Base-by-base conservation (phyloP, 305 asterid species). In the Fraxinus albicans region DNA sequence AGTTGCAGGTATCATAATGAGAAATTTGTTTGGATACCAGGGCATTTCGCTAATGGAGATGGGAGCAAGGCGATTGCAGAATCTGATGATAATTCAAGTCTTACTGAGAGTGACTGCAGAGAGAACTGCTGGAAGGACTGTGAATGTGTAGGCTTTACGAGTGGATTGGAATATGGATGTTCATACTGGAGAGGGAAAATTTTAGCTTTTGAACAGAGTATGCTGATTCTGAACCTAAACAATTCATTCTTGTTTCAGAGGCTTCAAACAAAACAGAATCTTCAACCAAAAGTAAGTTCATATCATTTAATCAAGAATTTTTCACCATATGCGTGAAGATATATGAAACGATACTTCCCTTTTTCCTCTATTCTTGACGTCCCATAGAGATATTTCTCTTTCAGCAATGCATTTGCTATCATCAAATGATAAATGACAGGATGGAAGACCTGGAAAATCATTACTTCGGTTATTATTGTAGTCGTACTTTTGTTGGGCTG, bases 51-150 rank as follows among this genome's bases (percentile, higher is more conserved):
- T 12, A 2, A 10, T 0, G 0, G 53, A 0, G 4, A 42, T 42
- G 53, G 17, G 8, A 35, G 7, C 7, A 6, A 34, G 36, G 0
- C 36, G 3, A 34, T 34, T 34, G 36, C 36, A 34, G 36, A 34
- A 34, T 34, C 36, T 85, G 88, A 82, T 65, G 1, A 6, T 3
- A 84, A 75, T 47, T 34, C 88, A 6, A 85, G 79, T 81, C 89
- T 88, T 36, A 84, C 86, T 55, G 29, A 75, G 80, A 88, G 88
- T 78, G 92, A 89, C 44, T 89, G 92, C 79, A 77, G 87, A 55
- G 84, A 79, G 0, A 19, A 2, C 0, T 89, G 92, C 85, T 89
- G 89, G 90, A 76, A 76, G 2, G 76, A 86, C 33, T 89, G 90
- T 1, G 82, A 83, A 5, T 89, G 92, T 13, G 83, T n/a, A 29